Evolutionary conservation across 345 rosid species (phyloP), one percentile per base, ranked within the genome.

Genomic region (Euphorbia peplus): DNA sequence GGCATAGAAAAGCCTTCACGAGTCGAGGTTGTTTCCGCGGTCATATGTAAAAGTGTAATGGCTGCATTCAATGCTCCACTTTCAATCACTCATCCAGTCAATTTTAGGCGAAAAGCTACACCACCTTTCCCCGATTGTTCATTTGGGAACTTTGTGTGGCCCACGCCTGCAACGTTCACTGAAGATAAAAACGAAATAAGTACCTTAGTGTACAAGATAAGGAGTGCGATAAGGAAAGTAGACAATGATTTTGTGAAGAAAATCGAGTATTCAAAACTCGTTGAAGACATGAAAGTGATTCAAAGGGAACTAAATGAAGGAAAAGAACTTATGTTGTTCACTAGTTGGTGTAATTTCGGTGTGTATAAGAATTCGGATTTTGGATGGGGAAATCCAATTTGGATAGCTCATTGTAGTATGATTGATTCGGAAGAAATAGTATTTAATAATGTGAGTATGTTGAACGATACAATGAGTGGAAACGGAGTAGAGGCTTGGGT

Each of bases 11-110:
- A 82, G 19, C 85, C 87, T 0, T 73, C 87, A 3, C 68, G 85
- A 28, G 73, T 82, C 0, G 89, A 86, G 63, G 82, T 73, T 22
- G 83, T 86, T 4, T 67, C 84, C 13, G 86, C 87, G 52, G 66
- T 85, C 26, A 74, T 86, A 18, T 68, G 84, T 80, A 79, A 74
- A 75, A 35, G 66, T 42, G 69, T 75, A 28, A 78, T 74, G 72
- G 57, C 72, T 26, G 78, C 76, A 5, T 70, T 11, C 70, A 79
- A 76, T 70, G 54, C 62, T 4, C 81, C 59, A 11, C 2, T 54
- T 6, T 5, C 59, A 14, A 9, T 54, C 15, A 54, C 2, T 5
- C 59, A 21, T 25, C 11, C 59, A 6, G 59, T 54, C 11, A 21
- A 21, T 12, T 1, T 54, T 4, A 5, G 59, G 29, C 4, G 59